Evolutionary conservation across 1,284 basidiomycete genomes (phyloP), one percentile per base, ranked within the genome.

Genomic region (Leccinum huronense): DNA sequence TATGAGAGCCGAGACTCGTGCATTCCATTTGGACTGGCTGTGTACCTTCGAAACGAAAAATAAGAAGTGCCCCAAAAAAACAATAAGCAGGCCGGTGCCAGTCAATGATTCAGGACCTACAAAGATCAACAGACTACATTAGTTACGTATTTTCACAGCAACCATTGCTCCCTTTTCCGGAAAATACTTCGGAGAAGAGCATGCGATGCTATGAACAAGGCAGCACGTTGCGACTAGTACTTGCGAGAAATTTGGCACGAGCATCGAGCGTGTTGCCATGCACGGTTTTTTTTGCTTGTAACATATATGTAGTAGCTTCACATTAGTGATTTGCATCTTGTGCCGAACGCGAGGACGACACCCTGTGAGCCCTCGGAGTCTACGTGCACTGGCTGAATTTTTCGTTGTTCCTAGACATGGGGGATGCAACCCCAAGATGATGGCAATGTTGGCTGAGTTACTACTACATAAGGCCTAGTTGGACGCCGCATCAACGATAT

Each of bases 1-100:
- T 48, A 11, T n/a, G 14, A 27, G 14, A 27, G 58, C 45, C 33
- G 51, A 58, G 19, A 30, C 34, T 16, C 33, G 33, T 60, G 57
- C 31, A 27, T 36, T 6, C 10, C 23, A 45, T 64, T 27, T 27
- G 51, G 40, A 58, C 45, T 53, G 62, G 61, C 45, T 61, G 63
- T 65, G 61, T 19, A 42, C 53, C 71, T 60, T 72, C 48, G 62
- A 63, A 30, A 71, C 71, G 53, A 55, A 68, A 34, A 33, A 71
- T 45, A 73, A 71, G 64, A 13, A 56, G 36, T 6, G 19, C 5
- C 33, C 23, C 1, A 56, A 58, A 62, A 64, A 66, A 53, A 71
- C 68, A 71, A 71, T 57, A 72, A 19, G 13, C 30, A 57, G 34
- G 6, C 54, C 8, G 40, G 7, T 40, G 7, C 19, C n/a, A 55